Conservation (phyloP, 2,329 filamentous ascomycete species). For the Stachybotrys chartarum region DNA sequence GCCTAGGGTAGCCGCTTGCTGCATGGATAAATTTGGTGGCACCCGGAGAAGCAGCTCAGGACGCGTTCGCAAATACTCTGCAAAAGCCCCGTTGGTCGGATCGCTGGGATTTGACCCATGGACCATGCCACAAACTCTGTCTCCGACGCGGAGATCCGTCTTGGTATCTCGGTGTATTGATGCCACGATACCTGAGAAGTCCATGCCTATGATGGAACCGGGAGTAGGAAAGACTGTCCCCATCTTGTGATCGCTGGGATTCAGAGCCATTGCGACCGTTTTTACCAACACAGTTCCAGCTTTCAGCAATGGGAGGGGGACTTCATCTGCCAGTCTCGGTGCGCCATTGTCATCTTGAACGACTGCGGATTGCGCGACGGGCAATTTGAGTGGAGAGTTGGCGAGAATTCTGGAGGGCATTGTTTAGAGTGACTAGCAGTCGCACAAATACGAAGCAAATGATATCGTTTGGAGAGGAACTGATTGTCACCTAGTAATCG, state of each 20-base stretch:
- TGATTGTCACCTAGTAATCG: too few species aligned
- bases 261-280: neutral
- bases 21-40: neutral
- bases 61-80: neutral
- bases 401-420: too few species aligned
- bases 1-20: neutral
- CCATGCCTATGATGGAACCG: neutral
- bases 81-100: neutral
- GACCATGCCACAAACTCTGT: neutral
- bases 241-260: neutral
- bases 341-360: neutral
- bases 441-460: too few species aligned
- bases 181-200: neutral
- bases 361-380: neutral
- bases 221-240: neutral
- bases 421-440: too few species aligned
- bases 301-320: neutral
- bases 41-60: neutral
- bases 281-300: neutral
- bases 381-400: neutral
- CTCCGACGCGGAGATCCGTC: neutral
- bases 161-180: neutral
- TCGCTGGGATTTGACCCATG: neutral
- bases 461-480: too few species aligned
- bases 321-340: neutral